Conservation (phyloP, 1,284 basidiomycete genomes). For the Kalmanozyma brasiliensis region DNA sequence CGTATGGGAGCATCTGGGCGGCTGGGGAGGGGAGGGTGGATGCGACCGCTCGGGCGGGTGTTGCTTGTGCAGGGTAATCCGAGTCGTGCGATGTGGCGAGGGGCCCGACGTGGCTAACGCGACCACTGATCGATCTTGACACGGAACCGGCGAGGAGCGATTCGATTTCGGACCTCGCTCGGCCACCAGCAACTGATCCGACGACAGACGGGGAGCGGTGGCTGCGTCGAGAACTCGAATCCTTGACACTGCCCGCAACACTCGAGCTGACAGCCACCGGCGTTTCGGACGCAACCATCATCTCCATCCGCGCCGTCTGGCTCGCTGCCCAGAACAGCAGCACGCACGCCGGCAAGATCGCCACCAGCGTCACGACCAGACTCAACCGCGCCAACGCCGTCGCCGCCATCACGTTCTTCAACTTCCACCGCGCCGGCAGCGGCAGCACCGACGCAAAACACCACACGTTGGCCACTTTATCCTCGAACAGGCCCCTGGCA, state of each 20-base stretch:
- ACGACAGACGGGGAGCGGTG: slow-evolving; percentile 45
- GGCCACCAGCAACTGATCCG: slow-evolving; percentile 28
- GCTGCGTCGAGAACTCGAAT: slow-evolving; percentile 14
- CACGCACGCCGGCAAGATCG: slow-evolving; percentile 64
- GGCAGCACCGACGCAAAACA: slow-evolving; percentile 69
- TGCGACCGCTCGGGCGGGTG: slow-evolving; percentile 71
- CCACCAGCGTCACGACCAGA: slow-evolving; percentile 64
- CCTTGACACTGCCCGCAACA: slow-evolving; percentile 18
- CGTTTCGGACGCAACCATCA: slow-evolving; percentile 48
- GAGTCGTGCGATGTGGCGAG: slow-evolving; percentile 48
- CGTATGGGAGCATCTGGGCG: slow-evolving; percentile 62
- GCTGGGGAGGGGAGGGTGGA: slow-evolving; percentile 76
- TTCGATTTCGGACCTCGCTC: slow-evolving; percentile 41
- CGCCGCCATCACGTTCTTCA: slow-evolving; percentile 46
- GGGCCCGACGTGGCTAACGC: slow-evolving; percentile 11
- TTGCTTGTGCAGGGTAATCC: slow-evolving; percentile 63
- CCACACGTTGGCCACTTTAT: slow-evolving; percentile 96
- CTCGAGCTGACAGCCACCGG: not conserved
- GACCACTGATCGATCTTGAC: slow-evolving; percentile 25
- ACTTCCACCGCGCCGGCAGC: slow-evolving; percentile 52
- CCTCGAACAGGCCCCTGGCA: slow-evolving; percentile 88
- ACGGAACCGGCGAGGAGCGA: slow-evolving; percentile 53
- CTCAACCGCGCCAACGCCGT: slow-evolving; percentile 67
- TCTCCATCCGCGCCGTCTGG: slow-evolving; percentile 62
- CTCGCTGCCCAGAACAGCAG: slow-evolving; percentile 56